A percentile compares a stretch with the other conserved stretches of the same genome.
phyloP scores from a whole-genome alignment of 1,284 basidiomycete genomes.

The Fomitopsis betulina region DNA sequence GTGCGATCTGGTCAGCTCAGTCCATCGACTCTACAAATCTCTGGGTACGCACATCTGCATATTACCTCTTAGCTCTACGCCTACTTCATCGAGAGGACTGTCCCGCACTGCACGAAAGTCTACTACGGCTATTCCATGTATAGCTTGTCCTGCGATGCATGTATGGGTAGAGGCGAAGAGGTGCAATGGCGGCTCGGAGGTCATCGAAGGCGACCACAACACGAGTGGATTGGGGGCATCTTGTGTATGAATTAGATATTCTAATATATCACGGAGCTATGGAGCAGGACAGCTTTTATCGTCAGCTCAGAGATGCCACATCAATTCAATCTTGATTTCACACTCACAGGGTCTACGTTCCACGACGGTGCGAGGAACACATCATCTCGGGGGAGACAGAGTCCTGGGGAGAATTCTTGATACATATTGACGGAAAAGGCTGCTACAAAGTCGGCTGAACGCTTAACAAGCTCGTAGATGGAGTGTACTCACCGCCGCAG shows the following conservation, averaged over 20 bases:
- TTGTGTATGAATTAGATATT: background rate
- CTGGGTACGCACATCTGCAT: slow-evolving; percentile 1
- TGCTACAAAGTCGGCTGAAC: too few relatives aligned
- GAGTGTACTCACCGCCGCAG: too few relatives aligned
- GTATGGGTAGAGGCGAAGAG: background rate
- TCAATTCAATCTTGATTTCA: background rate
- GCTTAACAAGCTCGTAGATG: too few relatives aligned
- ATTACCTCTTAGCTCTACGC: background rate
- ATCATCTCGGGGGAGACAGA: background rate
- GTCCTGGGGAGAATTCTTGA: too few relatives aligned
- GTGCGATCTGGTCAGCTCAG: background rate
- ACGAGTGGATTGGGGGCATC: background rate
- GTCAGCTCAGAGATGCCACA: background rate
- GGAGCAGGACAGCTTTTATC: background rate
- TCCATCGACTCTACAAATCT: too few relatives aligned
- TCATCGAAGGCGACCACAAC: background rate
- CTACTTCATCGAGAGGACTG: background rate
- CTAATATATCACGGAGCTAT: background rate
- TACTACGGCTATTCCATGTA: background rate
- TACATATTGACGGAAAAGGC: too few relatives aligned
- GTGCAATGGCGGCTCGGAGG: background rate
- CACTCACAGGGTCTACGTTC: background rate
- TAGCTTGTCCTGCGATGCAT: background rate
- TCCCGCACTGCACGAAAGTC: background rate
- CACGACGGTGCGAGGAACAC: background rate